phyloP scores from a whole-genome alignment of 805 yeast genomes.

The Trichomonascus vanleenenianus region DNA sequence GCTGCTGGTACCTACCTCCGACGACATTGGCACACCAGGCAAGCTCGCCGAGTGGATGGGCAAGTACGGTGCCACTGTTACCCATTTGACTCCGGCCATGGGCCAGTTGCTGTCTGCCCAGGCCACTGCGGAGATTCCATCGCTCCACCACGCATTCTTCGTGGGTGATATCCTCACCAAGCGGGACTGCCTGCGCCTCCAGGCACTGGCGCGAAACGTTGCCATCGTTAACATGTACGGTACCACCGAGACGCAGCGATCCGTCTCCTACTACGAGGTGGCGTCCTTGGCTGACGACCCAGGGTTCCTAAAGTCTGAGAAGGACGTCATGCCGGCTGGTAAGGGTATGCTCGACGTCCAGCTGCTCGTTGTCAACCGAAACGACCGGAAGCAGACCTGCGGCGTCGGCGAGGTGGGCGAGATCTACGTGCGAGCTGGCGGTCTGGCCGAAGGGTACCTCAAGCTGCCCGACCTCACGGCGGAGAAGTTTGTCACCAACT shows the following conservation, averaged over 20 bases:
- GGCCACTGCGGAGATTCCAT: slow-evolving; percentile 79
- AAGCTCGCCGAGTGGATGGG: slow-evolving; percentile 97
- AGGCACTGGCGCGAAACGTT: slow-evolving; percentile 84
- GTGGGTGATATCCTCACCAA: slow-evolving; percentile 97
- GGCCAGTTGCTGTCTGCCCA: slow-evolving; percentile 96
- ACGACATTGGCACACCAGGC: slow-evolving; percentile 98
- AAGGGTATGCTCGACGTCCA: slow-evolving; percentile 96
- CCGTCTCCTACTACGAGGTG: slow-evolving; percentile 91
- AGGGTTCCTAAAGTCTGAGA: slow-evolving; percentile 68
- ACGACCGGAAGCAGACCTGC: slow-evolving; percentile 82
- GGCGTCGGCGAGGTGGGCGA: slow-evolving; percentile 99
- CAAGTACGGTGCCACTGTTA: slow-evolving; percentile 82
- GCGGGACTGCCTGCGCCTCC: slow-evolving; percentile 91
- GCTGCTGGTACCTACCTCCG: slow-evolving; percentile 86
- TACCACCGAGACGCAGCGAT: slow-evolving; percentile 97
- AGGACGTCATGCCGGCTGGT: slow-evolving; percentile 98
- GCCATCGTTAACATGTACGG: slow-evolving; percentile 97
- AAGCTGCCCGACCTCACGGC: slow-evolving; percentile 82
- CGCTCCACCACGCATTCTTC: slow-evolving; percentile 91
- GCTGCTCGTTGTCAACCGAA: slow-evolving; percentile 83
- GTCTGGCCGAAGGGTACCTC: slow-evolving; percentile 93
- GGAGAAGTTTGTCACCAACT: slow-evolving; percentile 80
- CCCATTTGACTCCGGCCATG: slow-evolving; percentile 99
- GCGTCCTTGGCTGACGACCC: slow-evolving; percentile 64
- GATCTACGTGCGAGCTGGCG: slow-evolving; percentile 96